phyloP scores from a whole-genome alignment of 495 filamentous ascomycete genomes.

The Viridothelium virens region DNA sequence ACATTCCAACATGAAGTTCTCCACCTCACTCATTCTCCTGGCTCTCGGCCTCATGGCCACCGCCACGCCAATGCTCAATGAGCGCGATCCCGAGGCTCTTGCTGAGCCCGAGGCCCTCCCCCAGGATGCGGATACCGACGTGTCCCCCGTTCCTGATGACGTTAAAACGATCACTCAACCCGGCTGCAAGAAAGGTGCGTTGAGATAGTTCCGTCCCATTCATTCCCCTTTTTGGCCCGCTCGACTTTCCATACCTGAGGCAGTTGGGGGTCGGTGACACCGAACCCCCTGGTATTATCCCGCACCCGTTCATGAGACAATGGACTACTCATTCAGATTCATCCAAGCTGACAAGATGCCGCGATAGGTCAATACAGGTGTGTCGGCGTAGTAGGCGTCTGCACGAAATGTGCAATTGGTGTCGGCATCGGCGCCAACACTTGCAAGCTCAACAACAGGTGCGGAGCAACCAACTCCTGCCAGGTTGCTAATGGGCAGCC shows the following conservation, averaged over 20 bases:
- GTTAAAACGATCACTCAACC: background rate
- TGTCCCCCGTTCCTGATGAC: background rate
- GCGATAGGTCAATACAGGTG: background rate
- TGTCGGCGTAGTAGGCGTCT: background rate
- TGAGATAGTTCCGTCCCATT: background rate
- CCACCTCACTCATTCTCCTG: background rate
- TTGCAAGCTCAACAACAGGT: slow-evolving; percentile 2
- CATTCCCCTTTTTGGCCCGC: too few relatives aligned
- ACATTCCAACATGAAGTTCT: background rate
- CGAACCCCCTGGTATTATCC: too few relatives aligned
- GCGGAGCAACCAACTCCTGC: background rate
- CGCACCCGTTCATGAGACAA: too few relatives aligned
- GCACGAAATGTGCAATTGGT: background rate
- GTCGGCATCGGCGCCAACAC: background rate
- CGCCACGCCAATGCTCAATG: background rate
- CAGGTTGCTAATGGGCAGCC: background rate
- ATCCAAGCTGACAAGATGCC: background rate
- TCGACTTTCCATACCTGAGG: too few relatives aligned
- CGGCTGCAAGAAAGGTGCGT: background rate
- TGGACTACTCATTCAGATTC: background rate
- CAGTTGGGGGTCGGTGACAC: too few relatives aligned
- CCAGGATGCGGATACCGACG: background rate
- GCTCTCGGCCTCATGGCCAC: background rate
- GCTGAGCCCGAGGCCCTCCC: background rate
- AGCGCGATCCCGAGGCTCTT: background rate